Conservation (phyloP, 1,139 yeast species). For the Debaryomyces coudertii region DNA sequence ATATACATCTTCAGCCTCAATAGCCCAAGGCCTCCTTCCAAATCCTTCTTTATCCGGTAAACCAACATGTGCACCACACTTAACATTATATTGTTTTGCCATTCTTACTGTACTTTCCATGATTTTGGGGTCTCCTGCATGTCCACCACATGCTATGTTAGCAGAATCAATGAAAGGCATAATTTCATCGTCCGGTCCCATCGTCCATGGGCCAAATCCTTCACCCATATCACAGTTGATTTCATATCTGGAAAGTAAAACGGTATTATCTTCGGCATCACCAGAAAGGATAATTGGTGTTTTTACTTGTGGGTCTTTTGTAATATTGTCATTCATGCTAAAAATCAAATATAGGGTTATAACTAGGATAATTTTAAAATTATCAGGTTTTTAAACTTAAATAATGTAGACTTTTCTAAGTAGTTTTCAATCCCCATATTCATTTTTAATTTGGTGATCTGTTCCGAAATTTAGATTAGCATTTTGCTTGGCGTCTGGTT, state of each 20-base stretch:
- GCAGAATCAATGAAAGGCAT: constrained; percentile 43
- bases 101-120: constrained; percentile 35
- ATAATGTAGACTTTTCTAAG: no score
- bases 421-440: no score
- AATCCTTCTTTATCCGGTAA: constrained; percentile 40
- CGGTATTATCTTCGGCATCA: background rate
- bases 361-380: no score
- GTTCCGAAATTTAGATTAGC: no score
- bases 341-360: no score
- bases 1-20: constrained; percentile 38
- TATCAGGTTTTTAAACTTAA: no score
- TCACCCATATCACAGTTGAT: constrained; percentile 44
- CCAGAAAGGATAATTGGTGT: no score
- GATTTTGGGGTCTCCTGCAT: constrained; percentile 39
- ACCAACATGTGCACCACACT: constrained; percentile 43
- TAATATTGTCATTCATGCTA: no score
- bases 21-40: constrained; percentile 37
- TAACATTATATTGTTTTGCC: constrained; percentile 35
- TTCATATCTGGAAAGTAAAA: constrained; percentile 20
- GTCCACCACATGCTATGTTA: constrained; percentile 44
- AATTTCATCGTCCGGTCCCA: constrained; percentile 44
- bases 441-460: no score
- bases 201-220: constrained; percentile 40
- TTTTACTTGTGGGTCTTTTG: no score
- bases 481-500: no score